phyloP scores from a whole-genome alignment of 305 asterid genomes.

The Solanum chacoense region DNA sequence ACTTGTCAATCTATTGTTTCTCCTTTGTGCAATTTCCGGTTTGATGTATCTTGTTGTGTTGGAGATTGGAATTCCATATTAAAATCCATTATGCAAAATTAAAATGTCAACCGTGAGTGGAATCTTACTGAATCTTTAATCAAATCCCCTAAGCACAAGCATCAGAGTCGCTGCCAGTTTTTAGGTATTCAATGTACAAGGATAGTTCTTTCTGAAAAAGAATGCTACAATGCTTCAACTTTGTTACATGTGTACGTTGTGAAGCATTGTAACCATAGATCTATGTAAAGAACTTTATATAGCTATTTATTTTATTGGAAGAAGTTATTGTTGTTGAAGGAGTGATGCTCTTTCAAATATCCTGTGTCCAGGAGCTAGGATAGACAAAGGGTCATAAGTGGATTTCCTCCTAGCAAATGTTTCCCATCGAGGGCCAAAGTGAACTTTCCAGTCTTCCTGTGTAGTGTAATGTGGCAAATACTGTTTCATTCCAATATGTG shows the following conservation, averaged over 20 bases:
- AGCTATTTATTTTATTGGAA: background rate
- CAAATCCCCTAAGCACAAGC: background rate
- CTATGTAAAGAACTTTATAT: constrained; percentile 1
- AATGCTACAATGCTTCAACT: background rate
- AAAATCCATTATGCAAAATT: background rate
- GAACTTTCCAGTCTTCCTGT: constrained; percentile 75
- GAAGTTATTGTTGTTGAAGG: constrained; percentile 22
- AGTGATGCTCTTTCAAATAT: constrained; percentile 48
- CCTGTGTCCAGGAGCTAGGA: constrained; percentile 90
- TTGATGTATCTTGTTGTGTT: background rate
- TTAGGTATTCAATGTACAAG: background rate
- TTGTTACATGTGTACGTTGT: background rate
- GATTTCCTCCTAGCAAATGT: constrained; percentile 51
- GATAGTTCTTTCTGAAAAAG: background rate
- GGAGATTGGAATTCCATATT: background rate
- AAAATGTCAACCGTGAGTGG: background rate
- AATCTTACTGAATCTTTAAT: background rate
- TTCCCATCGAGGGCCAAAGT: constrained; percentile 77
- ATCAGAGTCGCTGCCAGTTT: background rate
- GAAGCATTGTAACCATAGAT: background rate
- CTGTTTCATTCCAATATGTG: constrained; percentile 62
- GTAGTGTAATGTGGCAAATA: constrained; percentile 71
- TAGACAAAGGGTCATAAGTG: constrained; percentile 71
- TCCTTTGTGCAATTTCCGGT: background rate
- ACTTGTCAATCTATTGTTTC: background rate